phyloP scores from a whole-genome alignment of 140 eudicot genomes.

The Flaveria floridana region DNA sequence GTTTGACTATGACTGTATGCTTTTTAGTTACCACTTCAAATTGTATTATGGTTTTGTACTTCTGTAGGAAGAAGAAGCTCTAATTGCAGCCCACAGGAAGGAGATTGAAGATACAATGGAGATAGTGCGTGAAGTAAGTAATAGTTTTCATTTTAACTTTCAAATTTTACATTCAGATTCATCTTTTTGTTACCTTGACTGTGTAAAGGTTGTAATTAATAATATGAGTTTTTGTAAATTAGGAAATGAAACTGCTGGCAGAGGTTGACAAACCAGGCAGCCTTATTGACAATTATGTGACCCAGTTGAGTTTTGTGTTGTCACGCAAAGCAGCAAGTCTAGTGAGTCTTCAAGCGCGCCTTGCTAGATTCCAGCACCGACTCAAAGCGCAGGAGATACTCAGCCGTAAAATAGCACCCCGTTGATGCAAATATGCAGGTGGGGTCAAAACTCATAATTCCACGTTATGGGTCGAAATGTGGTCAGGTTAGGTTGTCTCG shows the following conservation, averaged over 20 bases:
- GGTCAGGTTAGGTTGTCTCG: neutral
- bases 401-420: constrained; percentile 79
- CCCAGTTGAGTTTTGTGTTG: constrained; percentile 80
- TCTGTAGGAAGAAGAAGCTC: constrained; percentile 89
- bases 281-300: constrained; percentile 84
- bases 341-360: constrained; percentile 92
- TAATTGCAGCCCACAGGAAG: constrained; percentile 91
- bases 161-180: neutral
- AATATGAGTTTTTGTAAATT: constrained; percentile 14
- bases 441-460: neutral
- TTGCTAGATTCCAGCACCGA: constrained; percentile 90
- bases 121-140: constrained; percentile 93
- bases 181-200: neutral
- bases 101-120: constrained; percentile 99
- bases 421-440: constrained; percentile 30
- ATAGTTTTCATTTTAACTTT: constrained; percentile 7
- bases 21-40: neutral
- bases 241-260: constrained; percentile 97
- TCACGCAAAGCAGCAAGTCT: constrained; percentile 96
- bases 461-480: neutral
- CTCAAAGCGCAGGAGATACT: constrained; percentile 87
- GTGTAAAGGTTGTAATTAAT: neutral
- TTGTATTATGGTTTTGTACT: neutral
- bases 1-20: constrained; percentile 10
- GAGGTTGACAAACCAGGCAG: constrained; percentile 98